A percentile compares a stretch with the other conserved stretches of the same genome.
Conservation (phyloP, 768 basidiomycete species). For the Serendipita sp. region DNA sequence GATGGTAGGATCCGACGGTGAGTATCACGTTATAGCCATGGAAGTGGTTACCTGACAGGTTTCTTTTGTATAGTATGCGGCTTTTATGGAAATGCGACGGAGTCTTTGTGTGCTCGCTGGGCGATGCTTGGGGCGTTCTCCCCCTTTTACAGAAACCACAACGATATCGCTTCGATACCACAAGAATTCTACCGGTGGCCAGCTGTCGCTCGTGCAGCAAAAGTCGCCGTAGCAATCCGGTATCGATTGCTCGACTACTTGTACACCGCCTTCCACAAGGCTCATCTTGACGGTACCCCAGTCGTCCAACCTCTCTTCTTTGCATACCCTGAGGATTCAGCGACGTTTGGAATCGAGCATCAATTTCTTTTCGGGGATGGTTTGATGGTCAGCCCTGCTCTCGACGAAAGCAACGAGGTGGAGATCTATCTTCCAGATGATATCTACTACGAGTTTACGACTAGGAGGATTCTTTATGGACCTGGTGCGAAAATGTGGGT, state of each 20-base stretch:
- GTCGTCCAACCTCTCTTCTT: slow-evolving; percentile 50
- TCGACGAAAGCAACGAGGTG: slow-evolving; percentile 43
- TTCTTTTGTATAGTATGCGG: slow-evolving; percentile 8
- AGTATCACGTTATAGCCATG: slow-evolving; percentile 12
- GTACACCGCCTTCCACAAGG: slow-evolving; percentile 52
- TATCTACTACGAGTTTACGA: slow-evolving; percentile 48
- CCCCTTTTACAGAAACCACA: slow-evolving; percentile 57
- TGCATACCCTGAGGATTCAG: slow-evolving; percentile 46
- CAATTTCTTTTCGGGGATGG: slow-evolving; percentile 58
- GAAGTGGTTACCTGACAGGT: neutral
- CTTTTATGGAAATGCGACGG: slow-evolving; percentile 35
- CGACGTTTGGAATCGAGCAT: slow-evolving; percentile 43
- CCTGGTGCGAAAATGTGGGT: slow-evolving; percentile 24
- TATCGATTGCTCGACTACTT: slow-evolving; percentile 57
- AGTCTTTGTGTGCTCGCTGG: slow-evolving; percentile 59
- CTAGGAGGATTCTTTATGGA: slow-evolving; percentile 34
- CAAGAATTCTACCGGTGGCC: slow-evolving; percentile 61
- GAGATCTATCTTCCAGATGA: slow-evolving; percentile 46
- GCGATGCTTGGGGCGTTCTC: slow-evolving; percentile 62
- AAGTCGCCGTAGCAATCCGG: slow-evolving; percentile 45
- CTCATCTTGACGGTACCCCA: slow-evolving; percentile 42
- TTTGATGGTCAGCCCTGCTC: slow-evolving; percentile 54
- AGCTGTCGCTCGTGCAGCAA: slow-evolving; percentile 38
- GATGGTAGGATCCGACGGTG: slow-evolving; percentile 61
- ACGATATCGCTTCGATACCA: slow-evolving; percentile 11